Base-by-base conservation (phyloP, 306 rosid species). In the Cicer cuneatum region DNA sequence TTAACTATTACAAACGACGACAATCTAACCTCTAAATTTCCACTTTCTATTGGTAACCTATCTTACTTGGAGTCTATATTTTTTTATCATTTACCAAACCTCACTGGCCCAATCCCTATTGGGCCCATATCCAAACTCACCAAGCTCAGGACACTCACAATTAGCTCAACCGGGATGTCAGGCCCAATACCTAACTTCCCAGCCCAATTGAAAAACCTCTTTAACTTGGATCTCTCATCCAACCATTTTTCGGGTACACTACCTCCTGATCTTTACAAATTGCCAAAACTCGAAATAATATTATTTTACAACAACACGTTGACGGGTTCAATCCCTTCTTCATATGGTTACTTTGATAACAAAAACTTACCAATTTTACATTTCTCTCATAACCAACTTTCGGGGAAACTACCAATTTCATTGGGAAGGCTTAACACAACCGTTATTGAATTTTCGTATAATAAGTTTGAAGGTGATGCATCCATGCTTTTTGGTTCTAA, bases 301-400 rank as follows among this genome's bases (percentile, higher is more conserved):
- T n/a, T 1, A 35, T 49, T 8, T 72, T 19, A 33, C 56, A 57
- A 72, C 76, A 72, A 72, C 53, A 7, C 10, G 0, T 40, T 13
- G n/a, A 74, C 75, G n/a, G 85, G 89, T 8, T 40, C n/a, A 8
- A 88, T 88, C 49, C 93, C 93, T 0, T 48, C 53, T 33, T 80
- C 88, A 5, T 71, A 80, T 5, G 86, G 86, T 1, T 40, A 16
- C 42, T 86, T 86, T 65, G 29, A 61, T 14, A 62, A 38, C 1
- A 39, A 39, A 13, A 63, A 63, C 0, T 40, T 45, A 13, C 61
- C 82, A 3, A 21, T 8, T 4, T 72, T 86, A 0, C 40, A 7
- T 10, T 85, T 86, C 16, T 88, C 92, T 5, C 86, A 79, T 81
- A 86, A 88, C 82, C 65, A 72, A 11, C 90, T 88, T n/a, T 49